A percentile compares a stretch with the other conserved stretches of the same genome.
phyloP scores from a whole-genome alignment of 345 rosid species.

The Carallia brachiata region DNA sequence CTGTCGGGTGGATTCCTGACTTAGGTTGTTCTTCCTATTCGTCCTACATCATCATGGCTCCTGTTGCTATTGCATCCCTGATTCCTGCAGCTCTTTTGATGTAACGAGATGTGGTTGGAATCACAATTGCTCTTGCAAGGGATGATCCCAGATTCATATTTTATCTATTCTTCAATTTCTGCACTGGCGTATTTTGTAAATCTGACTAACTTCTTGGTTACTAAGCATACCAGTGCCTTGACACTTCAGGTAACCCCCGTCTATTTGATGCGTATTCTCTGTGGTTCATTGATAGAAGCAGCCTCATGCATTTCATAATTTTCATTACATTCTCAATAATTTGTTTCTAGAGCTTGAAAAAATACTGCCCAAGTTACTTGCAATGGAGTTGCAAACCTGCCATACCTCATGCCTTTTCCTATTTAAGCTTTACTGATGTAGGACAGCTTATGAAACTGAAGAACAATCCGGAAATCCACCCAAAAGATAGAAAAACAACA shows the following conservation, averaged over 20 bases:
- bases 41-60: conserved; percentile 31
- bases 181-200: conserved; percentile 45
- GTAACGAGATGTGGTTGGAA: conserved; percentile 42
- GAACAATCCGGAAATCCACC: too few species aligned
- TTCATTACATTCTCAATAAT: background rate
- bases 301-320: background rate
- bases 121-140: conserved; percentile 41
- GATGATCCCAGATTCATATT: conserved; percentile 37
- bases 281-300: background rate
- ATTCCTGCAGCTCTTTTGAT: conserved; percentile 32
- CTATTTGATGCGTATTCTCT: background rate
- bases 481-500: too few species aligned
- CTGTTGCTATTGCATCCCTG: conserved; percentile 41
- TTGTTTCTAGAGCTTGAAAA: too few species aligned
- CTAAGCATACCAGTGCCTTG: conserved; percentile 51
- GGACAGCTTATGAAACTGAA: too few species aligned
- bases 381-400: too few species aligned
- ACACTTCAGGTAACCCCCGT: conserved; percentile 42
- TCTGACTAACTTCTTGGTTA: conserved; percentile 44
- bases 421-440: too few species aligned
- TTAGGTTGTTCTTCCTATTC: too few species aligned
- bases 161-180: conserved; percentile 41
- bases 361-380: too few species aligned
- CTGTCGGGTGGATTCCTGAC: too few species aligned
- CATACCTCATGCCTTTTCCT: too few species aligned